Evolutionary conservation across 1,139 yeast species (phyloP), one percentile per base, ranked within the genome.

Genomic region (Blastobotrys petasosporus): DNA sequence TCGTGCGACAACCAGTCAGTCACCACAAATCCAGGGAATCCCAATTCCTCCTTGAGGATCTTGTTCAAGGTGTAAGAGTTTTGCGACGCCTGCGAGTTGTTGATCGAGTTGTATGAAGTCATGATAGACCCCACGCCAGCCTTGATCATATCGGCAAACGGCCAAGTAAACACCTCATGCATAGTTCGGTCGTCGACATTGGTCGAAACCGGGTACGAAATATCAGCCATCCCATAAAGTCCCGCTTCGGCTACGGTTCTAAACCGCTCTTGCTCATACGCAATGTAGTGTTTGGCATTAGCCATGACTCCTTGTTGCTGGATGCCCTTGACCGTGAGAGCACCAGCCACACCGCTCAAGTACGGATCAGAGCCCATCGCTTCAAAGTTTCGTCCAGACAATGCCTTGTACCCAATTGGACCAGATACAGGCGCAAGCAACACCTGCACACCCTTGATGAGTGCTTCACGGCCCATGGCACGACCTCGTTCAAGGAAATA

Each of bases 301-400:
- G 41, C 78, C 44, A 78, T 62, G 17, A 79, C 76, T 1, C 80
- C 80, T 58, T 74, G 75, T 44, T 75, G 75, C 60, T 80, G 85
- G 39, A 77, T 67, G 1, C 82, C 84, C 51, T 70, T 70, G 16
- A 79, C 70, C 2, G 80, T 74, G 6, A 73, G 71, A 4, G 75
- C 75, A 7, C 79, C 80, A 2, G 73, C 73, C 17, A 73, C 65
- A n/a, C 85, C 85, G 55, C 76, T 79, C 44, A 79, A 64, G 52
- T 78, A 79, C 1, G 85, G 83, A 56, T 80, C 85, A 8, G 79
- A 65, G 1, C 82, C 82, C 62, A 79, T 79, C 32, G 80, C 73
- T 62, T 80, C 85, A 82, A 83, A 79, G 61, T 75, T 77, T 54
- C 85, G 67, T 4, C 85, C 85, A 11, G 81, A 83, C 39, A 74